phyloP scores from a whole-genome alignment of 2,329 filamentous ascomycete species.

The Hysterium pulicare region DNA sequence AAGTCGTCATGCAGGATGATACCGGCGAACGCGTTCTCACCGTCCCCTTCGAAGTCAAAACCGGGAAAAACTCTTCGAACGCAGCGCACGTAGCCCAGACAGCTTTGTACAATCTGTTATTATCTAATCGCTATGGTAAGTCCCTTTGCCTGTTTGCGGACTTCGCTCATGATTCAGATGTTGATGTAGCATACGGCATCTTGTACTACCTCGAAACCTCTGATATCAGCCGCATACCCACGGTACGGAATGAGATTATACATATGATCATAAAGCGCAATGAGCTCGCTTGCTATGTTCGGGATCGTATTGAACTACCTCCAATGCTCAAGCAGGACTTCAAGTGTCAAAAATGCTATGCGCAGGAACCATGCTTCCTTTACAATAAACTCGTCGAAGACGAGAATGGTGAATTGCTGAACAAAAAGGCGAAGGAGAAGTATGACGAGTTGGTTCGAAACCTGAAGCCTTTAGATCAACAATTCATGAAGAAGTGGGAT shows the following conservation, averaged over 20 bases:
- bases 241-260: slow-evolving; percentile 80
- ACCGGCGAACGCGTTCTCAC: slow-evolving; percentile 67
- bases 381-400: slow-evolving; percentile 89
- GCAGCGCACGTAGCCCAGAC: slow-evolving; percentile 88
- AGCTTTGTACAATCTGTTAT: slow-evolving; percentile 83
- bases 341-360: slow-evolving; percentile 84
- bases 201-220: slow-evolving; percentile 94
- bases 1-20: slow-evolving; percentile 75
- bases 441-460: slow-evolving; percentile 80
- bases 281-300: slow-evolving; percentile 78
- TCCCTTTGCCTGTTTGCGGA: slow-evolving; percentile 1
- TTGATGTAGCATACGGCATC: slow-evolving; percentile 84
- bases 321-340: slow-evolving; percentile 80
- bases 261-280: slow-evolving; percentile 98
- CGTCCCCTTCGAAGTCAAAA: slow-evolving; percentile 94
- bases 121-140: slow-evolving; percentile 83
- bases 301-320: slow-evolving; percentile 77
- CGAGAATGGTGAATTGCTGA: slow-evolving; percentile 76
- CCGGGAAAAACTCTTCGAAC: slow-evolving; percentile 75
- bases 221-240: slow-evolving; percentile 78
- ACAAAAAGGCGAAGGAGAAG: slow-evolving; percentile 72
- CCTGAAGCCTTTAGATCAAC: slow-evolving; percentile 68
- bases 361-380: slow-evolving; percentile 84
- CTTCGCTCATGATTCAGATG: slow-evolving; percentile 52
- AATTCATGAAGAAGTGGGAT: slow-evolving; percentile 96